Percentiles rank a stretch among this genome's conserved stretches.
These are phyloP conservation scores for Penicillium odoratum DNA, from an alignment of 495 filamentous ascomycete species.

Conservation along the genomic window DNA sequence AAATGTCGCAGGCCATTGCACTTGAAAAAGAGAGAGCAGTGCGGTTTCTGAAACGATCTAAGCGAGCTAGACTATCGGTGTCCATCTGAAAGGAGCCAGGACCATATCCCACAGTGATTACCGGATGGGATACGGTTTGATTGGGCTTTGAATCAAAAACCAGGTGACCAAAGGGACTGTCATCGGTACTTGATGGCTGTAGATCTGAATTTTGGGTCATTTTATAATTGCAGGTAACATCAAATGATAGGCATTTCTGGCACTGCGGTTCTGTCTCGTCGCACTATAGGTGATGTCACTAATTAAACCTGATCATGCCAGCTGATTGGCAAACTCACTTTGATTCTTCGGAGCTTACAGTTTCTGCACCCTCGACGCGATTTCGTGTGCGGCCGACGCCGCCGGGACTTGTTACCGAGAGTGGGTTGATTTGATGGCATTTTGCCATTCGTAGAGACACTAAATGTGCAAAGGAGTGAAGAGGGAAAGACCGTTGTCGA, in stretches of 20 bases:
- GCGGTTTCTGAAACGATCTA: conserved; percentile 31
- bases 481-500: background rate
- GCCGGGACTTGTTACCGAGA: background rate
- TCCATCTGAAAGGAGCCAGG: conserved; percentile 25
- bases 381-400: conserved; percentile 28
- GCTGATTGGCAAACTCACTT: conserved; percentile 26
- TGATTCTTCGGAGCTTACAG: conserved; percentile 44
- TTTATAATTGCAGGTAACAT: conserved; percentile 40
- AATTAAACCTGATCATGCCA: background rate
- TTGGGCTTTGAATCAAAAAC: conserved; percentile 10
- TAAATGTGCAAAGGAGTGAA: background rate
- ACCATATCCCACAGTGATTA: conserved; percentile 15
- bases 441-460: background rate
- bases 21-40: conserved; percentile 31
- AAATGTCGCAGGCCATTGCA: conserved; percentile 14
- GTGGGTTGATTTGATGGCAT: background rate
- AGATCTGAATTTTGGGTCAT: conserved; percentile 23
- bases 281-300: conserved; percentile 23
- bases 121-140: background rate
- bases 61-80: conserved; percentile 22
- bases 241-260: conserved; percentile 34
- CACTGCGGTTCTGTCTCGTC: conserved; percentile 40
- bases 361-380: conserved; percentile 43
- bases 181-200: conserved; percentile 20
- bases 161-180: conserved; percentile 9